Percentiles rank a stretch among this genome's conserved stretches.
These are phyloP conservation scores for Psilocybe cyanescens DNA, from an alignment of 768 basidiomycete species.

Conservation along the genomic window DNA sequence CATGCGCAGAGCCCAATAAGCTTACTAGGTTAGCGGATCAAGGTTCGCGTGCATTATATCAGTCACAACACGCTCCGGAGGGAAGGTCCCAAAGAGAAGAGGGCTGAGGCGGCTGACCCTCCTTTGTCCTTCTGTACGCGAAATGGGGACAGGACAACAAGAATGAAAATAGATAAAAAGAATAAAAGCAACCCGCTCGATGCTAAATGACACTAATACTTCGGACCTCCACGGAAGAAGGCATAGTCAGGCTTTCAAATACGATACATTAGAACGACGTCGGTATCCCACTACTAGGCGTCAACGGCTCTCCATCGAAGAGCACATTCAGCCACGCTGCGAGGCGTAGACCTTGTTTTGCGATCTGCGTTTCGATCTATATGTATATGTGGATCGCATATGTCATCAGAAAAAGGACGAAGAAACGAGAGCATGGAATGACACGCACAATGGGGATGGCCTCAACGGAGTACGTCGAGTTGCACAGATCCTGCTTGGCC, in stretches of 20 bases:
- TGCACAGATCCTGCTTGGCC: conserved; percentile 47
- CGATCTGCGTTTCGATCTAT: conserved; percentile 41
- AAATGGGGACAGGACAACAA: no score
- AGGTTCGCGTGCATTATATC: no score
- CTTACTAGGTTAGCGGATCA: no score
- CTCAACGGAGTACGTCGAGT: conserved; percentile 37
- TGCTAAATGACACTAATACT: neutral
- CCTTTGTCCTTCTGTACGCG: no score
- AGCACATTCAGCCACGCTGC: conserved; percentile 54
- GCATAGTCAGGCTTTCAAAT: neutral
- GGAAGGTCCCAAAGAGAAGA: no score
- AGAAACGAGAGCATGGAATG: neutral
- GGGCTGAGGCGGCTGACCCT: no score
- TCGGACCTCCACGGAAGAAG: no score
- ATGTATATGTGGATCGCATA: no score
- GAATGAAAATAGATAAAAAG: no score
- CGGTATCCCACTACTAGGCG: neutral
- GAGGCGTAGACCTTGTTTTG: conserved; percentile 48
- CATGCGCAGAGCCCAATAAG: no score
- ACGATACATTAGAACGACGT: neutral
- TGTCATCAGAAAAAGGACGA: neutral
- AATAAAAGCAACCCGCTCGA: no score
- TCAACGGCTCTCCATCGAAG: conserved; percentile 36
- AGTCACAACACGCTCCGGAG: no score
- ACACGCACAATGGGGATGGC: conserved; percentile 34